Base-by-base conservation (phyloP, 805 yeast genomes). In the Jamesozyma piceae region DNA sequence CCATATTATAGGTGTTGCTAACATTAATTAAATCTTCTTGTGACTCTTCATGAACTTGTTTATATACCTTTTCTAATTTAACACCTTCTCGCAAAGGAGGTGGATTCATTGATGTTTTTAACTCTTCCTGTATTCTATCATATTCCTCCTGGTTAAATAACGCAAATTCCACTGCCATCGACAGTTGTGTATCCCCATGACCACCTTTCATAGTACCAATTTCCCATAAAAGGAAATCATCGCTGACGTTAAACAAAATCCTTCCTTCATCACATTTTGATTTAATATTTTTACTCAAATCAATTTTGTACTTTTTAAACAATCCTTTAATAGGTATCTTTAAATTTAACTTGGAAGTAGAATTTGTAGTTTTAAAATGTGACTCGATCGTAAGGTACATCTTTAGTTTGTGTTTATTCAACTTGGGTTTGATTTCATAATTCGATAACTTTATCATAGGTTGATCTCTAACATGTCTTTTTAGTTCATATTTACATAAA, bases 251-350 rank as follows among this genome's bases (percentile, higher is more conserved):
- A 57, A 80, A 84, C 10, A 74, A 65, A 1, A 85, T 92, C 31
- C 71, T 71, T 0, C 97, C 97, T 28, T 71, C 50, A 49, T 79
- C 79, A 4, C 92, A 71, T 53, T 81, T 84, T 61, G 78, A 86
- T 50, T 78, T 76, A 19, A 89, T 76, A 2, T 74, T 65, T 43
- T 66, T 68, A 38, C 65, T 64, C 45, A 70, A 67, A 49, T 77
- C 69, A 4, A 74, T 65, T 4, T 54, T 46, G 41, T 63, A 65
- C 53, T 60, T 68, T 65, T 41, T 66, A 29, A 64, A 60, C 5
- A 63, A n/a, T 6, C 43, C 41, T 5, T 41, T 41, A 2, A 63
- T 35, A 5, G 69, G 69, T 17, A 65, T 55, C 36, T 51, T 53
- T 1, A 65, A 37, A 13, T 54, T 50, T 19, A 65, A 43, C 34